Base-by-base conservation (phyloP, 805 yeast genomes). In the Blastobotrys peoriensis region DNA sequence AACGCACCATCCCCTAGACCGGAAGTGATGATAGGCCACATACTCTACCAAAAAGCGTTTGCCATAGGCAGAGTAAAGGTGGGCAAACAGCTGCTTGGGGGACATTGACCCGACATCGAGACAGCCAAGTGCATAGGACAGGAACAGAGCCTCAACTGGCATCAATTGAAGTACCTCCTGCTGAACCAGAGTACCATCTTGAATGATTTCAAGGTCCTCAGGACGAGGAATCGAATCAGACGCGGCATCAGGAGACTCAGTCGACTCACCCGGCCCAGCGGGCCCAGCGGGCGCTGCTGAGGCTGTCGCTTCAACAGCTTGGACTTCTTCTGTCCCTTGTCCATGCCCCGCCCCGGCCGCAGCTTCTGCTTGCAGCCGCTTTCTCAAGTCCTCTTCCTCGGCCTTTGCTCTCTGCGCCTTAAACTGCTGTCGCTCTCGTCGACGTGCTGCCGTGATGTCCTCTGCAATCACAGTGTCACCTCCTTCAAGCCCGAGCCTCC, bases 1-100 rank as follows among this genome's bases (percentile, higher is more conserved):
- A 2, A 83, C 93, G 68, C 97, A 91, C 97, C 98, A 93, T 0
- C 97, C 97, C 20, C 78, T 71, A 0, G 96, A 81, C 42, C 95
- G 73, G 64, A 79, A 89, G 60, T 91, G 88, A 58, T 87, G 94
- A 57, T 89, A 91, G 1, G 76, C 89, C 3, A 78, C 79, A 55
- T 84, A 91, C 38, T 75, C 71, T 1, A 71, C 50, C 2, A 83
- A 54, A 49, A 82, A 78, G 20, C 56, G 47, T 38, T 62, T 67
- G 46, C 54, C 68, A 3, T 20, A 10, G 1, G 36, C 18, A 25
- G 10, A 8, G 13, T 25, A 25, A 30, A 51, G 51, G 10, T 23
- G 30, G 16, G 35, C 19, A 16, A 38, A 49, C 60, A 59, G 51
- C 62, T 68, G 50, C 50, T 49, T 65, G 56, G 48, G 28, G 25